Base-by-base conservation (phyloP, 2,329 filamentous ascomycete genomes). In the Alternaria sp. region DNA sequence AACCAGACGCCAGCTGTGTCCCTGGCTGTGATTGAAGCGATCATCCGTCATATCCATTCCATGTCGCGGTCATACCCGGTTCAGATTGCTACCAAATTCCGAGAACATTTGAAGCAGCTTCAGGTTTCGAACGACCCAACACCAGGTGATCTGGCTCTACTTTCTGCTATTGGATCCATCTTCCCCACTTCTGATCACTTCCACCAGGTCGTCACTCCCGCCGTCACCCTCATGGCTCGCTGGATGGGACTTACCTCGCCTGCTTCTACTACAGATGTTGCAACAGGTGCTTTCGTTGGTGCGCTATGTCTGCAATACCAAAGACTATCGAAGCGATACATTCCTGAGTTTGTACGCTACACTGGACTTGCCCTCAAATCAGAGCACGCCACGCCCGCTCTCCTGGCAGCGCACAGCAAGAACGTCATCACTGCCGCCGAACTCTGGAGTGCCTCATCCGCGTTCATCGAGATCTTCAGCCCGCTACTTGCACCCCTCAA, bases 131-230 rank as follows among this genome's bases (percentile, higher is more conserved):
- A 87, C 84, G 69, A 86, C 77, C 72, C 85, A 76, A 68, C 77
- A 12, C 75, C 84, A n/a, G 92, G 92, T 18, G 94, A 99, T 71
- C 80, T 99, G 20, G 81, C 93, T 22, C 81, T 96, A n/a, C 81
- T 99, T 36, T 94, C 92, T 0, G 93, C 92, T 0, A 87, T 97
- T 61, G 88, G 90, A 41, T 89, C 88, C 2, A 91, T 96, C 54
- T 99, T 96, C 73, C 94, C 95, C 5, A 97, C 95, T 0, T 97
- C 94, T 0, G 95, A 99, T 79, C 94, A 98, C 79, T 99, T 98
- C 79, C 95, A 99, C 72, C 91, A 95, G 70, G 92, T 98, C 36
- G 91, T 93, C 41, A 99, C 95, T 2, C 95, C 95, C 2, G 91
- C 94, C 0, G 91, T 93, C 79, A 87, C 97, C 5, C 86, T 89